Evolutionary conservation across 2,329 filamentous ascomycete genomes (phyloP).

Genomic region (Penicillium sp.): DNA sequence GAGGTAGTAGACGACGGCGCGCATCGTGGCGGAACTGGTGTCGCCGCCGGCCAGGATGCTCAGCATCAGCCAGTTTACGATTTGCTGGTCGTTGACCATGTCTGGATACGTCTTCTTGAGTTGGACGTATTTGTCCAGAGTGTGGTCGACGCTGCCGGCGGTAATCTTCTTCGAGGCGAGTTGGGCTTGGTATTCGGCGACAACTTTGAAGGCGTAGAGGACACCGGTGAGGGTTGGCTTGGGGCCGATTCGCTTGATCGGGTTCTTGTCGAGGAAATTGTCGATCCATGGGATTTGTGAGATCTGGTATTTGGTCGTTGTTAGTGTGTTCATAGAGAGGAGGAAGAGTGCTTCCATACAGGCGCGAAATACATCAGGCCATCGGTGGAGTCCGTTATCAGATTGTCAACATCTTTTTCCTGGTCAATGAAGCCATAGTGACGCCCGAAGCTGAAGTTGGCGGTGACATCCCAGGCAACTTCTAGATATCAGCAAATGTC

Average conservation of each 20-base stretch:
- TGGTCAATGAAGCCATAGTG: conserved; percentile 29
- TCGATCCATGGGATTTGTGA: conserved; percentile 28
- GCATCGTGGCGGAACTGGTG: conserved; percentile 38
- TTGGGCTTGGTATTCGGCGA: conserved; percentile 17
- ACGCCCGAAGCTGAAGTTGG: conserved; percentile 21
- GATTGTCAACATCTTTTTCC: conserved; percentile 26
- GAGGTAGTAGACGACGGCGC: conserved; percentile 28
- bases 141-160: conserved; percentile 29
- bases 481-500: neutral
- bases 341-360: neutral
- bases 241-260: conserved; percentile 26
- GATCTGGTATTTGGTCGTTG: conserved; percentile 3
- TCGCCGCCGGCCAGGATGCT: conserved; percentile 41
- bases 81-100: conserved; percentile 36
- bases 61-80: conserved; percentile 38
- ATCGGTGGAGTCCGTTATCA: conserved; percentile 23
- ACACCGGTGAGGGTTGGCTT: conserved; percentile 21
- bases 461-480: conserved; percentile 27
- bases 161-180: conserved; percentile 11
- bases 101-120: conserved; percentile 35
- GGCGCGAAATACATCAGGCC: conserved; percentile 27
- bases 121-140: conserved; percentile 45
- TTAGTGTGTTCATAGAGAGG: neutral
- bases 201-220: conserved; percentile 22
- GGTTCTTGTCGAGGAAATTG: conserved; percentile 32